Percentiles rank a stretch among this genome's conserved stretches.
These are phyloP conservation scores for Penicillium herquei DNA, from an alignment of 495 filamentous ascomycete genomes.

Conservation along the genomic window DNA sequence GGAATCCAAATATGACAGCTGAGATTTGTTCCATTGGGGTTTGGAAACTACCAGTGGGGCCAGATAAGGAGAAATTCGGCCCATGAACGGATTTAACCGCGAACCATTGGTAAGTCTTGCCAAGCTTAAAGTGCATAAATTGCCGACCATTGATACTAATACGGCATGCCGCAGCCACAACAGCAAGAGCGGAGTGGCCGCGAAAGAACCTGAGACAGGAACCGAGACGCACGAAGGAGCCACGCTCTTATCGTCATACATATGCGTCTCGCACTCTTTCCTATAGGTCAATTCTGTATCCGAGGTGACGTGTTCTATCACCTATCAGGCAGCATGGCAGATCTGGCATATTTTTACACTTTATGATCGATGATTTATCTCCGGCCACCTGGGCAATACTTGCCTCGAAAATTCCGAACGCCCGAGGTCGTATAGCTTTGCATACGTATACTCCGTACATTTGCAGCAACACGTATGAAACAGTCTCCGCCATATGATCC, in stretches of 20 bases:
- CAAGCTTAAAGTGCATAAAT: conserved; percentile 4
- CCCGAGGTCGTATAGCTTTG: too few species aligned
- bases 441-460: too few species aligned
- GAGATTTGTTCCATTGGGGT: conserved; percentile 5
- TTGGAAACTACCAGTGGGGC: conserved; percentile 2
- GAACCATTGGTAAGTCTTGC: background rate
- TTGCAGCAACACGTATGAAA: too few species aligned
- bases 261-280: conserved; percentile 3
- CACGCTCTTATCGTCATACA: conserved; percentile 3
- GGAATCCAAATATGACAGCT: conserved; percentile 9
- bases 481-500: too few species aligned
- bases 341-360: conserved; percentile 7
- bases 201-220: conserved; percentile 2
- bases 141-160: background rate
- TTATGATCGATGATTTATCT: conserved; percentile 12
- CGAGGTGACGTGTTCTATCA: conserved; percentile 15
- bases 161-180: conserved; percentile 1
- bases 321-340: background rate
- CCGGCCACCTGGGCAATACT: background rate
- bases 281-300: conserved; percentile 7
- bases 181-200: conserved; percentile 5
- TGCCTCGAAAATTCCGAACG: background rate
- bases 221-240: background rate
- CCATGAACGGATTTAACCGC: conserved; percentile 1
- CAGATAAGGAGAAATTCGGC: conserved; percentile 5